Evolutionary conservation across 352 stramenopile genomes (phyloP).

Genomic region (Globisporangium nodosum): DNA sequence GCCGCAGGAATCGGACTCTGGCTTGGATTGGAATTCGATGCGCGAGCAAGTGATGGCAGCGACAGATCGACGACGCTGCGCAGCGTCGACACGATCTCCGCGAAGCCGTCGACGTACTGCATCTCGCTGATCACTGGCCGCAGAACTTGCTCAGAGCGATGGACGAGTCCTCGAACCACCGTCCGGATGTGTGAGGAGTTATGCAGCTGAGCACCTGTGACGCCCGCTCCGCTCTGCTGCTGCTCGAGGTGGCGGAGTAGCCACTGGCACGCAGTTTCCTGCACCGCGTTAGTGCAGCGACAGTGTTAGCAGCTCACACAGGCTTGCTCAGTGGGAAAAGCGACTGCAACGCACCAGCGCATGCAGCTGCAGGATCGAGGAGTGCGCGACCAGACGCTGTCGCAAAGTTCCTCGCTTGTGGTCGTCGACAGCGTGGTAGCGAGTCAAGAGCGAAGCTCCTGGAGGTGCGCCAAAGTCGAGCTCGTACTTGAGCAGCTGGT

Average conservation of each 20-base stretch:
- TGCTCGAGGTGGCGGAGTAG: conserved; percentile 2
- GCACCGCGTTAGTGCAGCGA: background rate
- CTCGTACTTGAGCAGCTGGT: conserved; percentile 25
- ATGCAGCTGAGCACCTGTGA: background rate
- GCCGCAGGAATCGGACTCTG: conserved; percentile 1
- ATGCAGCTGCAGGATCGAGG: conserved; percentile 21
- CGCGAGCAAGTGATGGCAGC: conserved; percentile 2
- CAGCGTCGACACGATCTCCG: background rate
- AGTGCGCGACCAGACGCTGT: conserved; percentile 12
- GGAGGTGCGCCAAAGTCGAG: conserved; percentile 9
- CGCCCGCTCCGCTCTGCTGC: background rate
- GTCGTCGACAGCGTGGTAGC: background rate
- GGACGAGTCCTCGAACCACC: background rate
- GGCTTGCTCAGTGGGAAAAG: background rate
- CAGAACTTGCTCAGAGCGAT: background rate
- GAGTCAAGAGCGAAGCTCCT: background rate
- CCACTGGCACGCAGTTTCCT: conserved; percentile 7
- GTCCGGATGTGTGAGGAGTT: no score
- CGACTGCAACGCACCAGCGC: conserved; percentile 13
- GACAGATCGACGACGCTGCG: background rate
- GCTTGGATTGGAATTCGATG: background rate
- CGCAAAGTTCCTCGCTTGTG: conserved; percentile 1
- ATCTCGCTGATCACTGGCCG: conserved; percentile 1
- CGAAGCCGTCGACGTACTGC: conserved; percentile 7
- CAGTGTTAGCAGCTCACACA: background rate